A percentile compares a stretch with the other conserved stretches of the same genome.
Conservation (phyloP, 192 early-diverging fungal genomes). For the Geranomyces michiganensis region DNA sequence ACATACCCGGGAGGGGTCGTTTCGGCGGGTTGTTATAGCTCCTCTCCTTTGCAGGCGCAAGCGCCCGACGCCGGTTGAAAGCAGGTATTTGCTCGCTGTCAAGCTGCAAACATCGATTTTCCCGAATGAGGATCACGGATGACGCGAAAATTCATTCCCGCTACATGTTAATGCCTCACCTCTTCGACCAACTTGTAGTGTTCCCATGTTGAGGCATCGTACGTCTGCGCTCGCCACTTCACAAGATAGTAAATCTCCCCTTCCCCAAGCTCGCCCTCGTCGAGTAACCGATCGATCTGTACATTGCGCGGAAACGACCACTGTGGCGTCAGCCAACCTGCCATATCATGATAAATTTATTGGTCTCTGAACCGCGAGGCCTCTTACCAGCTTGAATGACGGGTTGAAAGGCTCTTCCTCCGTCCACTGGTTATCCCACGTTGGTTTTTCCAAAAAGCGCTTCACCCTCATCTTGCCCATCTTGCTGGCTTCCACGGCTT, state of each 20-base stretch:
- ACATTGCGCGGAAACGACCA: too few species aligned
- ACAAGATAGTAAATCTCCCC: conserved; percentile 71
- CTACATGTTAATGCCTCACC: too few species aligned
- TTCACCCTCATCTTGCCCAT: conserved; percentile 72
- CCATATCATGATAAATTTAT: neutral
- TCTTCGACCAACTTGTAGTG: conserved; percentile 54
- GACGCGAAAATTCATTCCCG: too few species aligned
- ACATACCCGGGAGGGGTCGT: conserved; percentile 52
- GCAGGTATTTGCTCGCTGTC: conserved; percentile 68
- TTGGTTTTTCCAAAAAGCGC: conserved; percentile 72
- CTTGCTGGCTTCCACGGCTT: conserved; percentile 53
- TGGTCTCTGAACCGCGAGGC: neutral
- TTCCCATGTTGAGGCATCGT: conserved; percentile 80
- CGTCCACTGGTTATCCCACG: conserved; percentile 57
- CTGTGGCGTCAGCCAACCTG: neutral
- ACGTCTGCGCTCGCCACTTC: conserved; percentile 74
- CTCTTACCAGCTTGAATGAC: conserved; percentile 42
- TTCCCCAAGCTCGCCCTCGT: conserved; percentile 74
- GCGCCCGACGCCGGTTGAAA: conserved; percentile 63
- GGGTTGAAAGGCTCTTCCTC: conserved; percentile 69
- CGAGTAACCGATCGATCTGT: conserved; percentile 81
- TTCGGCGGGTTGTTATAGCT: conserved; percentile 38
- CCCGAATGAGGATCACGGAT: neutral
- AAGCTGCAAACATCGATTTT: conserved; percentile 33
- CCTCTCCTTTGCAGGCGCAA: conserved; percentile 53